Conservation (phyloP, 768 basidiomycete genomes). For the Amanita thiersii region DNA sequence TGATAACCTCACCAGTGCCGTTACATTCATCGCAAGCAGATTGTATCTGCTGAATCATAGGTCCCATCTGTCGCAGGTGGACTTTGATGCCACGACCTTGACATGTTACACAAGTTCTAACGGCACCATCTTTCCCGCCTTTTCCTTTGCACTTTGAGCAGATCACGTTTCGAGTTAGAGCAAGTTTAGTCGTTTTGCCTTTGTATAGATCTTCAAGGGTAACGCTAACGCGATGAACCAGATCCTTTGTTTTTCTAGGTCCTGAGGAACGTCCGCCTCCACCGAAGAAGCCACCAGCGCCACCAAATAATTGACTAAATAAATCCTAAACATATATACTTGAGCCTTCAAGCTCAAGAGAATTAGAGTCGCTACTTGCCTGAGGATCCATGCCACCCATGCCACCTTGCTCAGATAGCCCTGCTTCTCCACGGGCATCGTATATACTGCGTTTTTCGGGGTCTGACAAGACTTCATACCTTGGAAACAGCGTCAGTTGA, state of each 20-base stretch:
- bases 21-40: constrained; percentile 89
- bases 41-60: constrained; percentile 99
- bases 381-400: constrained; percentile 98
- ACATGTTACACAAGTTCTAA: constrained; percentile 70
- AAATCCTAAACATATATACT: constrained; percentile 52
- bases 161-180: constrained; percentile 90
- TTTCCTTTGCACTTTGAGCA: constrained; percentile 92
- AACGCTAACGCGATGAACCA: constrained; percentile 93
- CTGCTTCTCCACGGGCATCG: constrained; percentile 90
- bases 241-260: constrained; percentile 93
- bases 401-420: constrained; percentile 76
- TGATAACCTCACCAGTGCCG: constrained; percentile 94
- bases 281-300: constrained; percentile 70
- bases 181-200: constrained; percentile 97
- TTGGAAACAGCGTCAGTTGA: constrained; percentile 20
- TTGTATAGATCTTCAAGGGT: constrained; percentile 98
- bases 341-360: constrained; percentile 1
- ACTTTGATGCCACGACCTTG: constrained; percentile 86
- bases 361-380: constrained; percentile 29
- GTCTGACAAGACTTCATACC: constrained; percentile 92
- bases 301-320: constrained; percentile 94
- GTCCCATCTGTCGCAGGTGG: constrained; percentile 94
- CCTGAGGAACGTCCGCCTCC: constrained; percentile 60
- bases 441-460: constrained; percentile 74
- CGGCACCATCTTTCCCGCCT: constrained; percentile 96